Conservation (phyloP, 75 land plant genomes). For the Larix kaempferi region DNA sequence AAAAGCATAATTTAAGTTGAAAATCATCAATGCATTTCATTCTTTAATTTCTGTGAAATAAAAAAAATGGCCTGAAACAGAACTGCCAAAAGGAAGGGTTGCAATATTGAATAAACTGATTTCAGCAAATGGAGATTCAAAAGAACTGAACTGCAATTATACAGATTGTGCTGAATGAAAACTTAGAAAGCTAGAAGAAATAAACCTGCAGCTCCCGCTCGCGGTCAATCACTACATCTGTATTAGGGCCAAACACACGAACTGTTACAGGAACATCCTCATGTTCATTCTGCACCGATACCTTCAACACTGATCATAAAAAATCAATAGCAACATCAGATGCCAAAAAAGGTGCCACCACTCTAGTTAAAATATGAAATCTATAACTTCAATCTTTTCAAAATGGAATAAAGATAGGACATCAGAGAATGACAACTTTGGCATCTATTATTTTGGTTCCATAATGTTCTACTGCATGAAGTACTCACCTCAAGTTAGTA, state of each 20-base stretch:
- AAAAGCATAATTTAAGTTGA: neutral
- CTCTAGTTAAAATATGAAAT: neutral
- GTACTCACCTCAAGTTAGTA: no score
- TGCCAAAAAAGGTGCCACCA: slow-evolving; percentile 1
- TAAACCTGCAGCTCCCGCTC: slow-evolving; percentile 84
- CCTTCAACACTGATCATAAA: slow-evolving; percentile 73
- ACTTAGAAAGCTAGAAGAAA: neutral
- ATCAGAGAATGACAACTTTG: neutral
- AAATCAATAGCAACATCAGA: neutral
- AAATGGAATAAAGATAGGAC: neutral
- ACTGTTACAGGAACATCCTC: slow-evolving; percentile 47
- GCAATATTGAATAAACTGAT: neutral
- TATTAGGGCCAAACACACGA: slow-evolving; percentile 89
- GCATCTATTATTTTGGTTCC: neutral
- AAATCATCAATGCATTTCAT: neutral
- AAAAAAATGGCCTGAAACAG: neutral
- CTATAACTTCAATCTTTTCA: neutral
- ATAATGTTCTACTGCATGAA: no score
- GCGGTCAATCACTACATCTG: slow-evolving; percentile 92
- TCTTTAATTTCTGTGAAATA: neutral
- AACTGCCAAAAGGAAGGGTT: neutral
- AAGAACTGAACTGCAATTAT: neutral
- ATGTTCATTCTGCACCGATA: slow-evolving; percentile 46
- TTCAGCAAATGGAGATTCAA: neutral
- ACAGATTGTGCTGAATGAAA: neutral